Conservation (phyloP, 2,329 filamentous ascomycete genomes). For the Diaporthe humulicola region DNA sequence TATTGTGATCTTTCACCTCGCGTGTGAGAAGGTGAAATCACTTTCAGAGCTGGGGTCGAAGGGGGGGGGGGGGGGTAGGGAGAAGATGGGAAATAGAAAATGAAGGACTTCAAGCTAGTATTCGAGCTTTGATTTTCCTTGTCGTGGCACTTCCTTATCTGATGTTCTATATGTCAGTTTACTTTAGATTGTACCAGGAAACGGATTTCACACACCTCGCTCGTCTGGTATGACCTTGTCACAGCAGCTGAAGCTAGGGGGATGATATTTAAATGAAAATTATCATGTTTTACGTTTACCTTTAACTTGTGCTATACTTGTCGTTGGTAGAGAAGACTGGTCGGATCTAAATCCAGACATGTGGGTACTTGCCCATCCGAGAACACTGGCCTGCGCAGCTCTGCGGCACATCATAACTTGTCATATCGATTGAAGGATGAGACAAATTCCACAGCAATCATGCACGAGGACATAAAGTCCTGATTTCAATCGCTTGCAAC, state of each 20-base stretch:
- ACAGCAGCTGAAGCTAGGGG: background rate
- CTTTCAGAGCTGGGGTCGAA: too few species aligned
- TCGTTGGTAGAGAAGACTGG: background rate
- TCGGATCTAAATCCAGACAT: too few species aligned
- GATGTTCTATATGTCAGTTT: too few species aligned
- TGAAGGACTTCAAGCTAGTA: background rate
- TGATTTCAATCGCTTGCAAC: too few species aligned
- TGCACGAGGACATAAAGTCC: too few species aligned
- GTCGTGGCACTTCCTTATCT: background rate
- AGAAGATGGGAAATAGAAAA: background rate
- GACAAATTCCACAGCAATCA: background rate
- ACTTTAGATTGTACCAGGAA: too few species aligned
- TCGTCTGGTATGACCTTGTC: background rate
- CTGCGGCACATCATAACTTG: background rate
- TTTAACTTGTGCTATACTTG: background rate
- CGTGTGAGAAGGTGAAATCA: background rate
- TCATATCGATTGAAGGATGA: background rate
- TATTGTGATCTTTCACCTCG: background rate
- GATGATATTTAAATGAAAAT: background rate
- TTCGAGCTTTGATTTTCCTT: background rate
- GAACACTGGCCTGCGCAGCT: background rate
- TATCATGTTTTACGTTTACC: too few species aligned
- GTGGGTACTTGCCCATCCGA: too few species aligned
- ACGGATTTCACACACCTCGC: background rate
- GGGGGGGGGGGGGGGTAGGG: too few species aligned